phyloP scores from a whole-genome alignment of 306 rosid species.

The Medicago ruthenica region DNA sequence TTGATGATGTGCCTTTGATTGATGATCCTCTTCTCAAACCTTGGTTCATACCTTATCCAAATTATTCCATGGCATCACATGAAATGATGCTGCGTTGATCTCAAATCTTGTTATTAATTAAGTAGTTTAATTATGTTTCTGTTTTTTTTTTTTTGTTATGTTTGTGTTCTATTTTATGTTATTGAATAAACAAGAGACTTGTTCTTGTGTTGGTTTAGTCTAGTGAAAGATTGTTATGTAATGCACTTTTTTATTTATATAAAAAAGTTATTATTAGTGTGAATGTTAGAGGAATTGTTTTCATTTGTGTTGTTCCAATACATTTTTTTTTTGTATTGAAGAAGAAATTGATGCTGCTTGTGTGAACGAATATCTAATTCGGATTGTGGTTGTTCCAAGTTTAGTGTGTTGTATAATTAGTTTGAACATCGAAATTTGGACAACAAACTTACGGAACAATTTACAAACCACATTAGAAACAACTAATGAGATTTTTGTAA shows the following conservation, averaged over 20 bases:
- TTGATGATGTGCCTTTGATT: constrained; percentile 65
- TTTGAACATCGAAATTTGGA: no score
- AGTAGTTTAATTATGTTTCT: background rate
- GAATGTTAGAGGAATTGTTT: background rate
- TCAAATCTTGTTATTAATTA: background rate
- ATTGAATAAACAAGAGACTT: background rate
- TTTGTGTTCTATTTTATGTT: background rate
- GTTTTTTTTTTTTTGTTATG: background rate
- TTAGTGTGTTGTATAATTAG: no score
- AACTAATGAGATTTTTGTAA: no score
- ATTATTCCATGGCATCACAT: constrained; percentile 56
- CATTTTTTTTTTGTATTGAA: no score
- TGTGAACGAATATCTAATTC: no score
- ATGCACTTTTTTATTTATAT: background rate
- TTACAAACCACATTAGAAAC: no score
- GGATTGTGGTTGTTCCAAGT: no score
- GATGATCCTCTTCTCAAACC: constrained; percentile 70
- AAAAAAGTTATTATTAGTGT: background rate
- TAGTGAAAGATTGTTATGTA: background rate
- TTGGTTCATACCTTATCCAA: constrained; percentile 62
- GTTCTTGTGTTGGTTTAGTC: no score
- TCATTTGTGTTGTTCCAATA: no score
- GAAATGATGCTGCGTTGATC: constrained; percentile 58
- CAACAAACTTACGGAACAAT: no score
- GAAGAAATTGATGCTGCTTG: no score